Base-by-base conservation (phyloP, 139 green algal genomes). In the Chlamydomonas eustigma region DNA sequence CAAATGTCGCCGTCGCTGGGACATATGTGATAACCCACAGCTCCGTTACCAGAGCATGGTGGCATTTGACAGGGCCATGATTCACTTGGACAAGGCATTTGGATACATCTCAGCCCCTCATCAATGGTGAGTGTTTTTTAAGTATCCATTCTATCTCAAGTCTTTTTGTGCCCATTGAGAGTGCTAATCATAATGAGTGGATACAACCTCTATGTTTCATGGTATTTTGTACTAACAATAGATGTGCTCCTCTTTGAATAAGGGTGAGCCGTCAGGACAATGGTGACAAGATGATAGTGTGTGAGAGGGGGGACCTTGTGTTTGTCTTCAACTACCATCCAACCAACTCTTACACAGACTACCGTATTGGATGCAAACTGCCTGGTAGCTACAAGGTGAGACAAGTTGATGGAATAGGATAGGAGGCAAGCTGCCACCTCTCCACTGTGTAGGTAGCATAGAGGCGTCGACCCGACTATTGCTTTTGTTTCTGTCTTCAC, bases 261-360 rank as follows among this genome's bases (percentile, higher is more conserved):
- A 58, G 68, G 68, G 34, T 74, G 25, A 74, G 68, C 68, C 68
- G 68, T 36, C 68, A 74, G 37, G 68, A 74, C 37, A 74, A 31
- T 37, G n/a, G n/a, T 1, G 75, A 80, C 64, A 98, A 98, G 89
- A 24, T 98, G 37, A 89, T 99, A 24, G 92, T 98, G 38, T 88
- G 91, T 37, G 96, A 99, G 88, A 85, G 92, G 5, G 94, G 95
- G n/a, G 95, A 98, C 80, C 86, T 98, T n/a, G 89, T 99, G 36
- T 96, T 99, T 64, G 95, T 99, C 5, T 99, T 99, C 92, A 99
- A 99, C 92, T 98, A 97, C 89, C 94, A 99, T 87, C 95, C 91
- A 58, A 87, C 74, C n/a, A 88, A 94, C 52, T 92, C 83, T n/a
- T 99, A 91, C 90, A 90, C 78, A 25, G 91, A 97, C 86, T 98